These are phyloP conservation scores for Jamesozyma jinghongensis DNA, from an alignment of 805 yeast species.

Conservation along the genomic window DNA sequence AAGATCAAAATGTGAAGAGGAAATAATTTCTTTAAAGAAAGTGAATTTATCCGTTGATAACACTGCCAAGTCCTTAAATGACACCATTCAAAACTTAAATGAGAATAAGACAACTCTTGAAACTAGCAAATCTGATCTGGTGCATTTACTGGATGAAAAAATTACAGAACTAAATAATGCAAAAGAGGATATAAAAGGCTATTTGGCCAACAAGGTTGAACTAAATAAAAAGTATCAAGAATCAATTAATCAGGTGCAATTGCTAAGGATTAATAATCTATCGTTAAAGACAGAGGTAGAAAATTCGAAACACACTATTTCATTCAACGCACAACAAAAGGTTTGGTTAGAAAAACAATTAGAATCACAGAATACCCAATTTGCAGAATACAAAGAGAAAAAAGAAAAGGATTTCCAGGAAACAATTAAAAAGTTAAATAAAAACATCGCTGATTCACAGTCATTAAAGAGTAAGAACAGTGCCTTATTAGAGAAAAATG, in stretches of 20 bases:
- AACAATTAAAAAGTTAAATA: conserved; percentile 53
- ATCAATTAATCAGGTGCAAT: conserved; percentile 31
- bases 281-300: conserved; percentile 31
- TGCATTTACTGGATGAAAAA: conserved; percentile 24
- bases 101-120: conserved; percentile 14
- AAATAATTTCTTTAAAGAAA: conserved; percentile 15
- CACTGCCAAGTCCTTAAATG: conserved; percentile 5
- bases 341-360: conserved; percentile 36
- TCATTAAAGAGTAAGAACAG: conserved; percentile 17
- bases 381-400: conserved; percentile 21
- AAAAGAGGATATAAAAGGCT: conserved; percentile 12
- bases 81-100: conserved; percentile 5
- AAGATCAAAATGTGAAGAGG: conserved; percentile 13
- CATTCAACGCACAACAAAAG: conserved; percentile 33
- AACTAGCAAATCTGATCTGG: conserved; percentile 19
- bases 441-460: conserved; percentile 7
- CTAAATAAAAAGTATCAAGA: conserved; percentile 34
- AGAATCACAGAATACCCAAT: conserved; percentile 26
- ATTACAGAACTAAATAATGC: conserved; percentile 13
- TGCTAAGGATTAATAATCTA: conserved; percentile 21
- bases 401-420: conserved; percentile 47
- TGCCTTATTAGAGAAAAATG: conserved; percentile 29
- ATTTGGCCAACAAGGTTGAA: conserved; percentile 26
- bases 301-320: conserved; percentile 35
- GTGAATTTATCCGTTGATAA: conserved; percentile 7